phyloP scores from a whole-genome alignment of 1,139 yeast species.

The Yamadazyma dendronema region DNA sequence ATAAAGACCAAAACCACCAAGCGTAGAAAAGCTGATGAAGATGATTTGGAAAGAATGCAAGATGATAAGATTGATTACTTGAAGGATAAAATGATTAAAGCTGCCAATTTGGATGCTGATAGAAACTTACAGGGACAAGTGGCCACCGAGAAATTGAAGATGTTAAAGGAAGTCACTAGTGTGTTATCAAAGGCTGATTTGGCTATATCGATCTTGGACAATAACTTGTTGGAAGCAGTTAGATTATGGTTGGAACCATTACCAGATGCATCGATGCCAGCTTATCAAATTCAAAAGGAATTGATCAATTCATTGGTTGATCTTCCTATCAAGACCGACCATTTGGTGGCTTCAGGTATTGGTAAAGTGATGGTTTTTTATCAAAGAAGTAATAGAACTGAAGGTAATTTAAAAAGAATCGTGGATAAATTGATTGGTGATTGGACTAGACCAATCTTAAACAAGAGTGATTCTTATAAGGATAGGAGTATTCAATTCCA shows the following conservation, averaged over 20 bases:
- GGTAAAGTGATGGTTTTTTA: conserved; percentile 95
- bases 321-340: conserved; percentile 93
- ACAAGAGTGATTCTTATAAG: conserved; percentile 90
- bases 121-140: conserved; percentile 72
- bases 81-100: conserved; percentile 88
- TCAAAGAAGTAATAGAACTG: conserved; percentile 88
- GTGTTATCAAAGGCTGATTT: conserved; percentile 78
- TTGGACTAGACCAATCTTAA: conserved; percentile 98
- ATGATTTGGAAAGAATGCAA: conserved; percentile 90
- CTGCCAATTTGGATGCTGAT: conserved; percentile 89
- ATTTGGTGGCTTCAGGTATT: conserved; percentile 87
- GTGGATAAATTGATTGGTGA: conserved; percentile 92
- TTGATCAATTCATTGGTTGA: conserved; percentile 70
- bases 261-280: conserved; percentile 97
- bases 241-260: conserved; percentile 97
- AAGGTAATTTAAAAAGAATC: conserved; percentile 75
- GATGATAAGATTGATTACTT: conserved; percentile 84
- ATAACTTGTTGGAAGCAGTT: conserved; percentile 88
- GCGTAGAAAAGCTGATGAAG: conserved; percentile 73
- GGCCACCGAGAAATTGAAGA: conserved; percentile 82
- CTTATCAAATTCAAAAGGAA: conserved; percentile 91
- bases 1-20: conserved; percentile 61
- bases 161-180: conserved; percentile 75
- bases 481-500: conserved; percentile 75
- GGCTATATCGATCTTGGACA: conserved; percentile 91